These are phyloP conservation scores for Hysterangium stoloniferum DNA, from an alignment of 768 basidiomycete genomes.

Conservation along the genomic window DNA sequence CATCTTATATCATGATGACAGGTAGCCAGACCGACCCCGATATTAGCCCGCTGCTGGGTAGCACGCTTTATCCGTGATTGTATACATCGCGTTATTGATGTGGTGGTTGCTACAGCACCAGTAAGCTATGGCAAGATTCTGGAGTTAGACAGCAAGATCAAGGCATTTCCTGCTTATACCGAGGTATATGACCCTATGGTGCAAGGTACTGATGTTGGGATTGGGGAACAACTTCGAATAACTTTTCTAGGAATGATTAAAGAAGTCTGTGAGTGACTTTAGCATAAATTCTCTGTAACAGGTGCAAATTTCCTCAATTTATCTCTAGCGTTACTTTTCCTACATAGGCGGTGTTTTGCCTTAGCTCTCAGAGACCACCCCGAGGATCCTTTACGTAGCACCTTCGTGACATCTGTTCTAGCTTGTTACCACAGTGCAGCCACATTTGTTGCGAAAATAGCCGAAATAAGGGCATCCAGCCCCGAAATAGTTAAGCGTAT, in stretches of 20 bases:
- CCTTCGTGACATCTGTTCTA: constrained; percentile 58
- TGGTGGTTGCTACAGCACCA: background rate
- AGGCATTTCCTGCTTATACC: background rate
- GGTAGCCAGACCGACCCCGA: no score
- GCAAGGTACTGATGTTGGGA: background rate
- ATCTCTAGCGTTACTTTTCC: constrained; percentile 53
- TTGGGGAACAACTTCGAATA: background rate
- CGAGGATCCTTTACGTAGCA: constrained; percentile 59
- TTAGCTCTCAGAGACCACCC: constrained; percentile 61
- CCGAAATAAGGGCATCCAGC: constrained; percentile 41
- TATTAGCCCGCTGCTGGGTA: background rate
- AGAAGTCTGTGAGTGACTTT: background rate
- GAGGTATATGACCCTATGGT: no score
- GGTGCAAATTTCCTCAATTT: no score
- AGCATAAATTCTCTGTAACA: no score
- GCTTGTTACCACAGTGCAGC: constrained; percentile 63
- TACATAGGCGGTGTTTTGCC: constrained; percentile 72
- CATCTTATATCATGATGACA: background rate
- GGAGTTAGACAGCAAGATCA: constrained; percentile 2
- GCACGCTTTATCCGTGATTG: constrained; percentile 7
- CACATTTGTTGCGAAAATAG: constrained; percentile 43
- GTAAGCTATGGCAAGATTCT: constrained; percentile 5
- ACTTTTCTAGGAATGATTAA: background rate
- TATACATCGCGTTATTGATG: background rate
- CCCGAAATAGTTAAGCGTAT: constrained; percentile 55